phyloP scores from a whole-genome alignment of 495 filamentous ascomycete species.

The Diplogelasinospora grovesii region DNA sequence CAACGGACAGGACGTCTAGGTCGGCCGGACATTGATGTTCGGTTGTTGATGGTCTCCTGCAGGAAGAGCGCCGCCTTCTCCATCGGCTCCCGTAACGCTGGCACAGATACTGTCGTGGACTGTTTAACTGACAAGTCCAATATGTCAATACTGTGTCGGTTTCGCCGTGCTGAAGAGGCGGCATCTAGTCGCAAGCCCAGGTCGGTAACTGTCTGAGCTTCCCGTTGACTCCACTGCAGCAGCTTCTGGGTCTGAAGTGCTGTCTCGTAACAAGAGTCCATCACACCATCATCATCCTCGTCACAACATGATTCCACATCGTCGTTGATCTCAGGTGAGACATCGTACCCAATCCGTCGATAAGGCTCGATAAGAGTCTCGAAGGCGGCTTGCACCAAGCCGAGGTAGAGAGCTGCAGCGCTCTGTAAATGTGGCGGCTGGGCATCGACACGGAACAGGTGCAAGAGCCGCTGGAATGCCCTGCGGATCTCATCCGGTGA shows the following conservation, averaged over 20 bases:
- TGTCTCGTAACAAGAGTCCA: slow-evolving; percentile 4
- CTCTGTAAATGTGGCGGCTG: slow-evolving; percentile 43
- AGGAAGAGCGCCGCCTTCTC: slow-evolving; percentile 5
- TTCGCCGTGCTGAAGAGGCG: neutral
- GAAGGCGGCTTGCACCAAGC: slow-evolving; percentile 45
- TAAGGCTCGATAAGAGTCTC: slow-evolving; percentile 50
- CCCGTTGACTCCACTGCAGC: slow-evolving; percentile 12
- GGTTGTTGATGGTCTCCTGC: neutral
- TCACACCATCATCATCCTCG: neutral
- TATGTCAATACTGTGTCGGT: slow-evolving; percentile 4
- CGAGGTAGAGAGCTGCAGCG: slow-evolving; percentile 43
- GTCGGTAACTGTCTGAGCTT: slow-evolving; percentile 12
- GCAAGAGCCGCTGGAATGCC: slow-evolving; percentile 46
- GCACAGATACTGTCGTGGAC: slow-evolving; percentile 29
- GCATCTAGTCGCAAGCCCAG: slow-evolving; percentile 16
- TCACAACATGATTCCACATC: slow-evolving; percentile 23
- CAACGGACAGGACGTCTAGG: slow-evolving; percentile 5
- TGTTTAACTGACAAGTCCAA: slow-evolving; percentile 30
- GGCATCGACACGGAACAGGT: slow-evolving; percentile 55
- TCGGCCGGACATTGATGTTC: neutral
- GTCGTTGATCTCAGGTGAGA: slow-evolving; percentile 28
- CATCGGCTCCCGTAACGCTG: slow-evolving; percentile 19
- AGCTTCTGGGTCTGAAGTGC: slow-evolving; percentile 16
- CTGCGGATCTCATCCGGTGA: slow-evolving; percentile 45
- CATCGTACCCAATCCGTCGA: slow-evolving; percentile 51